These are phyloP conservation scores for Claviceps sorghi DNA, from an alignment of 2,329 filamentous ascomycete species.

Conservation along the genomic window DNA sequence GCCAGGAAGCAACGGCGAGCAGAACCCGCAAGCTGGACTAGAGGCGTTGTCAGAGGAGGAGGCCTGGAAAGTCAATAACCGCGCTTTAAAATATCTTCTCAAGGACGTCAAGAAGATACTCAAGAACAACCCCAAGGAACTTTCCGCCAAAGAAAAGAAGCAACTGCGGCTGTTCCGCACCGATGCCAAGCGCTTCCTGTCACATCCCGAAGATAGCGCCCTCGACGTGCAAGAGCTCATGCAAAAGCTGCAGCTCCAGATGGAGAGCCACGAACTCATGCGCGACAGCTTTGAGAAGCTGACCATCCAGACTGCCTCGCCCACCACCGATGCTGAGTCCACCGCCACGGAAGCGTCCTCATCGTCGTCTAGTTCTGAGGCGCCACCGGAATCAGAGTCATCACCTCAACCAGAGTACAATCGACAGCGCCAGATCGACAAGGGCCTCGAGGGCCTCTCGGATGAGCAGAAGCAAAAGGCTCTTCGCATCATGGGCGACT, in stretches of 20 bases:
- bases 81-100: conserved; percentile 15
- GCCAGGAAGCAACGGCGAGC: not conserved
- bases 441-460: conserved; percentile 20
- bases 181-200: conserved; percentile 47
- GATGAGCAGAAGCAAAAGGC: conserved; percentile 20
- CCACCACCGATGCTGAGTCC: not conserved
- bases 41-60: conserved; percentile 12
- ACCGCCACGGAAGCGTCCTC: conserved; percentile 8
- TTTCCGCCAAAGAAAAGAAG: conserved; percentile 60
- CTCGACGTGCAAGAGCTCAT: conserved; percentile 17
- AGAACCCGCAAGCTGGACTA: not conserved
- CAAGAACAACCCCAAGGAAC: conserved; percentile 29
- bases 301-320: conserved; percentile 8
- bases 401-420: conserved; percentile 13
- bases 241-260: conserved; percentile 18
- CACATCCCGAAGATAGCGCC: conserved; percentile 18
- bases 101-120: conserved; percentile 20
- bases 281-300: conserved; percentile 18
- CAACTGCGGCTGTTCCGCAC: conserved; percentile 59
- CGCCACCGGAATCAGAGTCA: not conserved
- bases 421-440: conserved; percentile 18
- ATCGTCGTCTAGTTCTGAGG: conserved; percentile 1
- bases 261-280: conserved; percentile 19
- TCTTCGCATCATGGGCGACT: conserved; percentile 18
- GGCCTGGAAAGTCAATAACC: conserved; percentile 13